phyloP scores from a whole-genome alignment of 2,329 filamentous ascomycete species.

The Pseudogymnoascus destructans region DNA sequence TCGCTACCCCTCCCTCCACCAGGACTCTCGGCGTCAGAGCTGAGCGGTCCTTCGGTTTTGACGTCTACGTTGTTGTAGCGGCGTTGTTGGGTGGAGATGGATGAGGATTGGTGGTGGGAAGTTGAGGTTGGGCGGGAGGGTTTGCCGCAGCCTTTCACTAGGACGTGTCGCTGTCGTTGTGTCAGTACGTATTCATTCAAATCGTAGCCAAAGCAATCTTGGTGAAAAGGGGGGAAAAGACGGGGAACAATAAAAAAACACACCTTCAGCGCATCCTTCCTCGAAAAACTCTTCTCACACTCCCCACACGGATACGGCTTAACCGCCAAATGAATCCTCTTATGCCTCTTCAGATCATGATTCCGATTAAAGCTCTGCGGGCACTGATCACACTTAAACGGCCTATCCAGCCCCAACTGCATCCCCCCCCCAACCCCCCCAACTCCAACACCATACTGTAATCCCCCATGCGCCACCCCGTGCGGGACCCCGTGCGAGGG shows the following conservation, averaged over 20 bases:
- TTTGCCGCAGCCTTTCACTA: slow-evolving; percentile 56
- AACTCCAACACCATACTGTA: background rate
- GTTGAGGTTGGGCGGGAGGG: background rate
- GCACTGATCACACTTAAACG: slow-evolving; percentile 90
- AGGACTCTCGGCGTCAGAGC: background rate
- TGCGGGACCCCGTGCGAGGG: background rate
- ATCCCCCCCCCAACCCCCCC: slow-evolving; percentile 22
- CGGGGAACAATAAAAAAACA: slow-evolving; percentile 23
- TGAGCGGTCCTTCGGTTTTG: background rate
- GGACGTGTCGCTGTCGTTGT: slow-evolving; percentile 44
- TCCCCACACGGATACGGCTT: slow-evolving; percentile 88
- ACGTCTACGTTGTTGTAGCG: background rate
- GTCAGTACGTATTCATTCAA: slow-evolving; percentile 19
- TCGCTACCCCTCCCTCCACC: background rate
- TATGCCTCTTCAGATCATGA: slow-evolving; percentile 91
- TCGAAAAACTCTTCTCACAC: slow-evolving; percentile 93
- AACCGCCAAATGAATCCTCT: slow-evolving; percentile 84
- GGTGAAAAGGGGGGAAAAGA: slow-evolving; percentile 14
- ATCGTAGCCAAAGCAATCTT: too few relatives aligned
- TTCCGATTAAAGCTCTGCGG: slow-evolving; percentile 91
- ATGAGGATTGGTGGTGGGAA: background rate
- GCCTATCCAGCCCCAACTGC: slow-evolving; percentile 44
- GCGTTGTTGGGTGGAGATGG: background rate
- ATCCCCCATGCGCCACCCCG: background rate
- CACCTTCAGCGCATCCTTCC: slow-evolving; percentile 96